Percentiles rank a stretch among this genome's conserved stretches.
Evolutionary conservation across 305 asterid genomes (phyloP).

Genomic region (Fraxinus angustifolia): DNA sequence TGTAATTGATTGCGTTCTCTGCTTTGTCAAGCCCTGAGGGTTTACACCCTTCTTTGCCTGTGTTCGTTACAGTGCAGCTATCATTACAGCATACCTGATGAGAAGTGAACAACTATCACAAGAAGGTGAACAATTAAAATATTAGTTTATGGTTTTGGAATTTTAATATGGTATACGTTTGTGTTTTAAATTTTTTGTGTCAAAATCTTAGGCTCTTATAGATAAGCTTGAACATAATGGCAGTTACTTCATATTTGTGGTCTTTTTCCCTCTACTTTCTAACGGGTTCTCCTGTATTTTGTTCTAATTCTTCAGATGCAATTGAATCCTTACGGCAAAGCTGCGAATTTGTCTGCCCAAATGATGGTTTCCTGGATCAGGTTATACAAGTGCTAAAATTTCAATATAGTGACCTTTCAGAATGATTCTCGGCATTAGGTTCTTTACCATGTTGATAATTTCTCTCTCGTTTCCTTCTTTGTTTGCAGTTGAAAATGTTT

Average conservation of each 20-base stretch:
- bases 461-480: constrained; percentile 15
- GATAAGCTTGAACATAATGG: constrained; percentile 19
- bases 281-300: constrained; percentile 17
- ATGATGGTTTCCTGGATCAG: constrained; percentile 97
- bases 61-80: constrained; percentile 91
- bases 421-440: constrained; percentile 11
- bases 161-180: constrained; percentile 20
- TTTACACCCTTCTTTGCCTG: constrained; percentile 60
- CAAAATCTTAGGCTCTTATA: constrained; percentile 10
- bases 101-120: constrained; percentile 76
- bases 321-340: constrained; percentile 73
- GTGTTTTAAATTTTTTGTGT: constrained; percentile 10
- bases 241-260: not conserved
- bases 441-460: constrained; percentile 18
- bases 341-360: constrained; percentile 77
- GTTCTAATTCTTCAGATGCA: constrained; percentile 55
- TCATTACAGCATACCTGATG: constrained; percentile 91
- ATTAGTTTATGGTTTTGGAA: constrained; percentile 21
- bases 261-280: not conserved
- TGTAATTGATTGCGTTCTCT: constrained; percentile 38
- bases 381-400: constrained; percentile 36
- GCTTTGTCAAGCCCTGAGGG: constrained; percentile 45
- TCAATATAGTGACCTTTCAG: constrained; percentile 12
- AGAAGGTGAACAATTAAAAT: constrained; percentile 59
- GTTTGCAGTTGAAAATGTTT: constrained; percentile 80